Conservation (phyloP, 306 rosid species). For the Casuarina cunninghamiana region DNA sequence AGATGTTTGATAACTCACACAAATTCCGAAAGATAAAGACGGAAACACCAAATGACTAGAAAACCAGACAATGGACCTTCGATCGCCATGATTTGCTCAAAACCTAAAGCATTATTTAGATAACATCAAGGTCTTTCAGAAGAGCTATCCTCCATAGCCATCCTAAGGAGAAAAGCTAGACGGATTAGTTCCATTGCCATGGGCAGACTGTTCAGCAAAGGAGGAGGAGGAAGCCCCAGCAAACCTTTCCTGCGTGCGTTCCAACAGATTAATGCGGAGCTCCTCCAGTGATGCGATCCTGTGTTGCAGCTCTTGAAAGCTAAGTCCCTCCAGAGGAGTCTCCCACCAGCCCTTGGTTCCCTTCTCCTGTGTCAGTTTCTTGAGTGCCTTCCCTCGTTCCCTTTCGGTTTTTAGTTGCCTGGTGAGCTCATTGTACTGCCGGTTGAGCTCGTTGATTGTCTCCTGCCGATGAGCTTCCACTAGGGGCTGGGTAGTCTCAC, state of each 20-base stretch:
- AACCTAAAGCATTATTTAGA: no score
- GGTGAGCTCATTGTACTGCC: slow-evolving; percentile 12
- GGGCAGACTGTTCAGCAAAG: background rate
- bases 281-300: slow-evolving; percentile 22
- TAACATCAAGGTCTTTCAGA: no score
- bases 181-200: no score
- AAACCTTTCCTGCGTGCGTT: slow-evolving; percentile 13
- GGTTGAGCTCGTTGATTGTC: slow-evolving; percentile 18
- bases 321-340: slow-evolving; percentile 1
- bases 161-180: no score
- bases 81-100: no score
- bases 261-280: background rate
- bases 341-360: slow-evolving; percentile 36
- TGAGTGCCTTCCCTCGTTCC: slow-evolving; percentile 28
- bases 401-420: slow-evolving; percentile 35
- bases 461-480: background rate
- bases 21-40: no score
- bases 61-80: no score
- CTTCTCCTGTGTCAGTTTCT: slow-evolving; percentile 16
- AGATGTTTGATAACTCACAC: no score
- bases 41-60: no score
- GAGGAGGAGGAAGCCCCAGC: background rate
- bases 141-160: no score
- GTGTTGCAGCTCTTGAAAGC: slow-evolving; percentile 17
- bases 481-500: slow-evolving; percentile 7